Conservation (phyloP, 306 rosid species). For the Comarum palustre region DNA sequence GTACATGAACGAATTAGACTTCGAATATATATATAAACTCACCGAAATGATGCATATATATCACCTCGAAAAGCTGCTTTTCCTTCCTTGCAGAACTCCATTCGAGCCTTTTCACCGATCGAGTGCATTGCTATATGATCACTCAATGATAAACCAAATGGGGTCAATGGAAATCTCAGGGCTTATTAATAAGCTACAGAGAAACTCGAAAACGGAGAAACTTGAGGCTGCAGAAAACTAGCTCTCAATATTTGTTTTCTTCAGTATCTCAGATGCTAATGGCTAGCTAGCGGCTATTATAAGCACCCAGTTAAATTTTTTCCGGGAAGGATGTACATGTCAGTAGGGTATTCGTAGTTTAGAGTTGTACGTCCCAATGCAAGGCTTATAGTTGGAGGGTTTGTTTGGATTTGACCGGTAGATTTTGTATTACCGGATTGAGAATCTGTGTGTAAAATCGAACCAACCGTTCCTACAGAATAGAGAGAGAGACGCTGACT, state of each 20-base stretch:
- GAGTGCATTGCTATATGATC: constrained; percentile 16
- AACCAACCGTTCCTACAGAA: constrained; percentile 36
- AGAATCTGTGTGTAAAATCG: constrained; percentile 6
- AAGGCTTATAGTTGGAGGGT: constrained; percentile 21
- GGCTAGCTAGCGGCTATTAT: background rate
- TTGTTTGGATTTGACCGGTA: constrained; percentile 42
- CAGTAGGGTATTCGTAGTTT: background rate
- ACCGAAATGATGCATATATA: constrained; percentile 6
- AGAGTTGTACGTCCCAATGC: background rate
- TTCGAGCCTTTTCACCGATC: background rate
- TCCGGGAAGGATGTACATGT: background rate
- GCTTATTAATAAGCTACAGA: background rate
- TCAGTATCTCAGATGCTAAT: background rate
- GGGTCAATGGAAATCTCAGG: constrained; percentile 26
- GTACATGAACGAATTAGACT: background rate
- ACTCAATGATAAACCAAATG: constrained; percentile 15
- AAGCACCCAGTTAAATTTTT: background rate
- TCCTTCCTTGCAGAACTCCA: background rate
- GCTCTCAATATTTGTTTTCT: background rate
- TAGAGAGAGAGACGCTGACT: background rate
- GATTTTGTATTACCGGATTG: constrained; percentile 27
- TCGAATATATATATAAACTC: background rate
- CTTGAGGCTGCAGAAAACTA: constrained; percentile 11
- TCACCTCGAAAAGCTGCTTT: background rate
- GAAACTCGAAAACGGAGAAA: constrained; percentile 2